Evolutionary conservation across 2,329 filamentous ascomycete species (phyloP), one percentile per base, ranked within the genome.

Genomic region (Epichloe sp.): DNA sequence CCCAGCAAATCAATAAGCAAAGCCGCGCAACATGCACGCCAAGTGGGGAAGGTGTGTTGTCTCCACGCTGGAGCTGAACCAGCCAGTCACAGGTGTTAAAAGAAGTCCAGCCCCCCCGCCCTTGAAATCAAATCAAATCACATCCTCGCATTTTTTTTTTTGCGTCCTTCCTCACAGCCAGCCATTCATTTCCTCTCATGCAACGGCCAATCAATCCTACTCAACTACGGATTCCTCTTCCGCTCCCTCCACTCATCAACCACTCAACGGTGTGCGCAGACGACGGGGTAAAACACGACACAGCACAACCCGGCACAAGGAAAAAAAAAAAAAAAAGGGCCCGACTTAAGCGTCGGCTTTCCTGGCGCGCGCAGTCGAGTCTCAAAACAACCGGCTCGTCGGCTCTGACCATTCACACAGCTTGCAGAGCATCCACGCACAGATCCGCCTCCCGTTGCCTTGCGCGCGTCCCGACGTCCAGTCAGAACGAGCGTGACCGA

Each of bases 61-160:
- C 51, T 65, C 71, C 69, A 71, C 67, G 53, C n/a, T 36, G 41
- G 59, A 57, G 68, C 67, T 71, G 66, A 72, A 63, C 72, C 69
- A 73, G 71, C 73, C 73, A 76, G 68, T 75, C 68, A 76, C 61
- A 71, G 62, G 62, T 62, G 64, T 66, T 67, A 65, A 69, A 70
- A 67, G 65, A 66, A 60, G 47, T 38, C 62, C 63, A 63, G 41
- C 63, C 65, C 66, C 65, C 66, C 62, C 60, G 63, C 62, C 70
- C 69, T 69, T 21, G 23, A 41, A 49, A 46, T 54, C 53, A 54
- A 56, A 58, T 75, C 74, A 75, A 75, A 75, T 76, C 73, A 76
- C 64, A 66, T 71, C 66, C 65, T 69, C 65, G 65, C 65, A 71
- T 70, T 68, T 64, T 40, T n/a, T 55, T 59, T 69, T 71, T 54